Evolutionary conservation across 306 rosid species (phyloP).

Genomic region (Glycine latifolia): DNA sequence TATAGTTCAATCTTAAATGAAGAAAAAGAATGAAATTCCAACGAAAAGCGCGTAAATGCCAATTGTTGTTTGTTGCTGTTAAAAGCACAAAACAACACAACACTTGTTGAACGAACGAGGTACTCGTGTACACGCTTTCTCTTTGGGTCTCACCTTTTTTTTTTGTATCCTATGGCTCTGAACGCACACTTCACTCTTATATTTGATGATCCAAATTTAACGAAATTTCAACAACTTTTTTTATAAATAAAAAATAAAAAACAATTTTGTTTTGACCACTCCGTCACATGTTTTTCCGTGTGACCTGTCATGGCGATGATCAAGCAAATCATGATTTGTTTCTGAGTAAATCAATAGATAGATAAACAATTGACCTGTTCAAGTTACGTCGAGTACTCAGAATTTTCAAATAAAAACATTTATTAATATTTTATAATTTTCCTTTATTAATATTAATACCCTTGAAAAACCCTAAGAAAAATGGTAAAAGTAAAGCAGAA

Average conservation of each 20-base stretch:
- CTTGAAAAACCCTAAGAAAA: too few relatives aligned
- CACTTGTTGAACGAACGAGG: background rate
- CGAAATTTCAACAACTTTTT: background rate
- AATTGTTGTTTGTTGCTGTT: background rate
- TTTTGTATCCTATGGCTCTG: background rate
- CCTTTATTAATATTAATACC: too few relatives aligned
- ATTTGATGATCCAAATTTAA: background rate
- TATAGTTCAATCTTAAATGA: background rate
- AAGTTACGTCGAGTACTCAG: background rate
- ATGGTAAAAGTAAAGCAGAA: too few relatives aligned
- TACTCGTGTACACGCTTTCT: slow-evolving; percentile 15
- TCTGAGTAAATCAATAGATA: background rate
- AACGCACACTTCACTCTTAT: background rate
- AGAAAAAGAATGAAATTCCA: background rate
- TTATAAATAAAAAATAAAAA: too few relatives aligned
- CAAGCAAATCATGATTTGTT: background rate
- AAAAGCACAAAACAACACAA: background rate
- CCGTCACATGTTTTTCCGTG: background rate
- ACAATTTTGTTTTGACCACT: background rate
- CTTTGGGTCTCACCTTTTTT: background rate
- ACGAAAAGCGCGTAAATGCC: slow-evolving; percentile 38
- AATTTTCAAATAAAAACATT: background rate
- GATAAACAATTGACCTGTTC: background rate
- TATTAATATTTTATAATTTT: background rate
- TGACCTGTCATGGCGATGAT: background rate